Evolutionary conservation across 2,329 filamentous ascomycete species (phyloP).

Genomic region (Aspergillus sp.): DNA sequence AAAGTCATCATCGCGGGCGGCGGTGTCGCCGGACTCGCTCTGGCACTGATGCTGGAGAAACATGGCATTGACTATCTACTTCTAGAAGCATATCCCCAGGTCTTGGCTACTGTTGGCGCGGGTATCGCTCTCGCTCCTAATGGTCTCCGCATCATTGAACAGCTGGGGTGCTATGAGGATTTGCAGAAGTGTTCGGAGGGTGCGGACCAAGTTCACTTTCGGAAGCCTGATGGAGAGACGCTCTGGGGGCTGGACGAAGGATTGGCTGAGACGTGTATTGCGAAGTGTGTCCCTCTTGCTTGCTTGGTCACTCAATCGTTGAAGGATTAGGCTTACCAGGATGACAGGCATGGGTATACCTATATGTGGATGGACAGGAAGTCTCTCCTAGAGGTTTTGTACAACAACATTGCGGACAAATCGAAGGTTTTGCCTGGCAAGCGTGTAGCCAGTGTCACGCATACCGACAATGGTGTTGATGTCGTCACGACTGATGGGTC

Average conservation of each 20-base stretch:
- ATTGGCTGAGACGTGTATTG: neutral
- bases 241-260: neutral
- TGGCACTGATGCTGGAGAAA: conserved; percentile 21
- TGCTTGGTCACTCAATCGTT: too few relatives aligned
- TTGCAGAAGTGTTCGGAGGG: neutral
- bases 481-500: conserved; percentile 18
- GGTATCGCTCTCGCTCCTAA: conserved; percentile 21
- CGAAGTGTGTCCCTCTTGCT: neutral
- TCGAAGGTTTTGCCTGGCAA: conserved; percentile 21
- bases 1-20: conserved; percentile 1
- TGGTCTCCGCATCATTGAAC: conserved; percentile 20
- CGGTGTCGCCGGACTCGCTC: conserved; percentile 13
- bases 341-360: conserved; percentile 24
- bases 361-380: conserved; percentile 26
- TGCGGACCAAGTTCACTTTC: neutral
- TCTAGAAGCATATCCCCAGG: conserved; percentile 21
- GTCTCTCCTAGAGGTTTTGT: conserved; percentile 26
- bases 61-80: conserved; percentile 24
- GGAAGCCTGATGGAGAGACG: neutral
- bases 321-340: neutral
- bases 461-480: conserved; percentile 1
- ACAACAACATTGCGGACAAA: conserved; percentile 27
- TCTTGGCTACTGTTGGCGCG: conserved; percentile 25
- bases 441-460: conserved; percentile 13
- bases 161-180: conserved; percentile 16